Evolutionary conservation across 805 yeast species (phyloP), one percentile per base, ranked within the genome.

Genomic region (Alloascoidea hylecoeti): DNA sequence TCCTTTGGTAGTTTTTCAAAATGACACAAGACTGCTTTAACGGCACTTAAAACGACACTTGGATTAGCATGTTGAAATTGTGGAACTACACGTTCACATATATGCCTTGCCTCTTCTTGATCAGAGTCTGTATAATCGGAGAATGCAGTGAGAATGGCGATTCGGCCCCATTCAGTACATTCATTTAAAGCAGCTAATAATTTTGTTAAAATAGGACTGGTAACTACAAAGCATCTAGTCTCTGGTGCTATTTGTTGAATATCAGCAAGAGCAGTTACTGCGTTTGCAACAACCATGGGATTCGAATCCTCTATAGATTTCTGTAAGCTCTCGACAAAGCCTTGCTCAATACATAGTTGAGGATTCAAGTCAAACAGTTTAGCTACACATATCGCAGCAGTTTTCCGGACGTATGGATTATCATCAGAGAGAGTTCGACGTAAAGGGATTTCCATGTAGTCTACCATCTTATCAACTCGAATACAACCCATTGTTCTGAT

Each of bases 151-250:
- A 92, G 65, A 34, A 92, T 82, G 1, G 96, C 74, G 46, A 92
- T 81, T 51, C 98, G 72, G 6, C 98, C 98, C 99, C 99, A 92
- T 61, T 92, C 99, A 0, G 97, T 88, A 60, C 97, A 89, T 60
- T 92, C 99, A 56, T 89, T 89, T 46, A 92, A 65, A 12, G 96
- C 94, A 47, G 76, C 64, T 43, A 92, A 63, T 43, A 92, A 68
- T 54, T 77, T 81, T 38, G 58, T 61, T 27, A 71, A 51, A 3
- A 57, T 51, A 4, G 55, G 52, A 2, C 62, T 46, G 38, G 53
- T 60, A 41, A 69, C 60, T 15, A 55, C 55, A 42, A 74, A 56
- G 18, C 68, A 66, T 18, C 68, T 49, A 15, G 70, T 67, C 37
- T 63, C 65, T 4, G 72, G 72, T 45, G 76, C 80, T 55, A 75